Evolutionary conservation across 106 monocot species (phyloP).

Genomic region (Hemerocallis citrina): DNA sequence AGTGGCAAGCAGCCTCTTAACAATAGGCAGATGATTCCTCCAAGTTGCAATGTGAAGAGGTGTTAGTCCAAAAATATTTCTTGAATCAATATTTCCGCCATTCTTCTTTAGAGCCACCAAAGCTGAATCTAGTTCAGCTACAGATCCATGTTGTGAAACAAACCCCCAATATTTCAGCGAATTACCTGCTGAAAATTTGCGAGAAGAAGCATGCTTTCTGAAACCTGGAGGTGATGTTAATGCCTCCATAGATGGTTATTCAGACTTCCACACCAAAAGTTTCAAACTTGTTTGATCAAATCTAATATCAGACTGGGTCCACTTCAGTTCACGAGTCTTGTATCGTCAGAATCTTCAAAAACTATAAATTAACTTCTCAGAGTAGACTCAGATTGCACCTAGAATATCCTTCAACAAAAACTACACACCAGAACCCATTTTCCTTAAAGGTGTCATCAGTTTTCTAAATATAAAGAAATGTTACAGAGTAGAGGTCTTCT

Average conservation of each 20-base stretch:
- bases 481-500: no score
- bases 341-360: background rate
- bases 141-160: constrained; percentile 62
- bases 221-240: constrained; percentile 32
- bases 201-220: constrained; percentile 31
- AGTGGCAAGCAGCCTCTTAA: constrained; percentile 82
- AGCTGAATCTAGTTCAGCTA: constrained; percentile 72
- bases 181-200: constrained; percentile 40
- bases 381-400: no score
- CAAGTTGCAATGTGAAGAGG: constrained; percentile 94
- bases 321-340: background rate
- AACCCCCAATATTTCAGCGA: constrained; percentile 60
- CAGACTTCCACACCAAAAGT: background rate
- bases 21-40: constrained; percentile 97
- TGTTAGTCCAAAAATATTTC: constrained; percentile 83
- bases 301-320: background rate
- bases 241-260: constrained; percentile 27
- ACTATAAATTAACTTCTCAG: no score
- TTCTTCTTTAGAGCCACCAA: constrained; percentile 68
- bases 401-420: no score
- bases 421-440: no score
- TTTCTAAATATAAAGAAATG: no score
- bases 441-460: no score
- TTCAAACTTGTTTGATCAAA: background rate
- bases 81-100: constrained; percentile 77